Evolutionary conservation across 129 eudicot species (phyloP), one percentile per base, ranked within the genome.

Genomic region (Calendula officinalis): DNA sequence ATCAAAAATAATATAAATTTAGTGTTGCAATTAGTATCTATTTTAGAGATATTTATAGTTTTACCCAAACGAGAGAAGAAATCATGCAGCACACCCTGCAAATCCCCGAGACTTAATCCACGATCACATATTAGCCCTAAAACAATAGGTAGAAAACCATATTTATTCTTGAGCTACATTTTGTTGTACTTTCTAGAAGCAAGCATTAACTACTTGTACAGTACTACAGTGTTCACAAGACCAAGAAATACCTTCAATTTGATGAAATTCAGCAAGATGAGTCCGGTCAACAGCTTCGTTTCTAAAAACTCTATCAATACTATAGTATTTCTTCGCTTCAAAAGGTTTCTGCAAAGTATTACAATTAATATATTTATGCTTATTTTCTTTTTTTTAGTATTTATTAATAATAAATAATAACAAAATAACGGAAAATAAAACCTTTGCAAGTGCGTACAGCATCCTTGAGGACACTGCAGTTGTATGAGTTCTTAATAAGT

Each of bases 231-330:
- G 27, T 17, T 7, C 54, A 62, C 3, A 13, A 45, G 41, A n/a
- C 54, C n/a, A n/a, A n/a, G 49, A 33, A 10, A 49, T 59, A 89
- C 99, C 97, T 94, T 94, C 99, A 70, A 94, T 86, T 78, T 94
- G 99, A 80, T 94, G 99, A 76, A 94, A 89, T 39, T 89, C 99
- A 3, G 99, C 99, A 47, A 89, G 89, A 72, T 89, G 99, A 7
- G 99, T 94, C 45, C 90, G 81, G 36, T 94, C 99, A 36, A 94
- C 99, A 60, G 99, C 99, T 82, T 94, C 97, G 72, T 94, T 94
- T 78, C 99, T 84, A 67, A 94, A 94, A 64, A 94, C 97, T 27
- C 97, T 90, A 53, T 94, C 99, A 32, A 89, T 72, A n/a, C 90
- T 83, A 45, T 86, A 89, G 75, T 86, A 89, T 44, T 75, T 88